Conservation (phyloP, 2,329 filamentous ascomycete genomes). For the Beauveria medogensis region DNA sequence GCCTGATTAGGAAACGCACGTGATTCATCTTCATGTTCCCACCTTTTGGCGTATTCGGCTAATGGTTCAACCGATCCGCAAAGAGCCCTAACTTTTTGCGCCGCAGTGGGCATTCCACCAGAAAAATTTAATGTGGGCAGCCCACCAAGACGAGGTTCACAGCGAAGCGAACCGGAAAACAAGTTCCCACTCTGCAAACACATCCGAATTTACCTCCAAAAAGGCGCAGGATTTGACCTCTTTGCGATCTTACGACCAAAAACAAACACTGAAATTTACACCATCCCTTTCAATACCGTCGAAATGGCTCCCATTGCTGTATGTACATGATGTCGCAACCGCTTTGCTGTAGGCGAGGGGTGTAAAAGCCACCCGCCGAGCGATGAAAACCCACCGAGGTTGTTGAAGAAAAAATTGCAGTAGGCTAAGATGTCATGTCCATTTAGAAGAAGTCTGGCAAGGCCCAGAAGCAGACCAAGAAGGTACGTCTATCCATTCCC, state of each 20-base stretch:
- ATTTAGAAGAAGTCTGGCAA: constrained; percentile 60
- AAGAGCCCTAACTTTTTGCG: constrained; percentile 27
- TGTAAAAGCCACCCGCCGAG: background rate
- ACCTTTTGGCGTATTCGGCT: background rate
- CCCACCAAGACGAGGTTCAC: constrained; percentile 12
- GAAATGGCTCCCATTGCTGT: constrained; percentile 83
- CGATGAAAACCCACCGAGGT: constrained; percentile 18
- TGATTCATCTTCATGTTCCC: background rate
- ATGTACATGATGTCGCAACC: constrained; percentile 59
- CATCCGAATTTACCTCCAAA: constrained; percentile 16
- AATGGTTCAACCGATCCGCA: constrained; percentile 18
- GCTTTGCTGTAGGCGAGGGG: constrained; percentile 85
- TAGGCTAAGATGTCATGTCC: constrained; percentile 80
- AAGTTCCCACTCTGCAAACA: constrained; percentile 12
- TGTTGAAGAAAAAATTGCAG: constrained; percentile 49
- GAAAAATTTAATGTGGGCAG: constrained; percentile 15
- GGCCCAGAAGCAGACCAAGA: constrained; percentile 78
- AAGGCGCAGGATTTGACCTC: constrained; percentile 77
- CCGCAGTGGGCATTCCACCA: constrained; percentile 20
- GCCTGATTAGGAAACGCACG: constrained; percentile 4
- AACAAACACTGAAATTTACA: constrained; percentile 15
- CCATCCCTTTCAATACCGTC: constrained; percentile 23
- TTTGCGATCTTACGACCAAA: constrained; percentile 40
- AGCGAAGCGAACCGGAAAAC: constrained; percentile 6
- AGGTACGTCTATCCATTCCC: constrained; percentile 44